Evolutionary conservation across 345 rosid species (phyloP).

Genomic region (Adansonia digitata): DNA sequence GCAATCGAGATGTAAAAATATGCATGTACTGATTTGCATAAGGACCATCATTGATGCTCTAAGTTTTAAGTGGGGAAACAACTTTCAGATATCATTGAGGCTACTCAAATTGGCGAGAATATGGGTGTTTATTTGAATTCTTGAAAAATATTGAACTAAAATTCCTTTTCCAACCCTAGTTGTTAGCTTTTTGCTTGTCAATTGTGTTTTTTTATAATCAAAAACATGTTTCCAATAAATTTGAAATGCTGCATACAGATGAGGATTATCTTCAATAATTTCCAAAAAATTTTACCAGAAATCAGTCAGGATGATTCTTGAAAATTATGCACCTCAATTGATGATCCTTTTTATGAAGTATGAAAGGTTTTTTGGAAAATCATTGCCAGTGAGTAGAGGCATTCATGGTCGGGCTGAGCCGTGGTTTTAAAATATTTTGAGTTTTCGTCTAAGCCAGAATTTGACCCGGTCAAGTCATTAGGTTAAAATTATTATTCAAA

Average conservation of each 20-base stretch:
- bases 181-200: not conserved
- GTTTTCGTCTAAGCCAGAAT: no score
- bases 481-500: no score
- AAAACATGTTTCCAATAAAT: not conserved
- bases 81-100: no score
- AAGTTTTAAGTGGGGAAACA: no score
- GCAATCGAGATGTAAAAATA: no score
- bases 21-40: no score
- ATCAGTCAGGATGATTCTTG: slow-evolving; percentile 40
- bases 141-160: not conserved
- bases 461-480: no score
- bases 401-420: no score
- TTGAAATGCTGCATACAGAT: slow-evolving; percentile 43
- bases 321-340: slow-evolving; percentile 46
- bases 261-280: slow-evolving; percentile 56
- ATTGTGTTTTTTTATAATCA: not conserved
- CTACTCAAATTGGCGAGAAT: slow-evolving; percentile 51
- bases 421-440: no score
- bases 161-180: not conserved
- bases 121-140: not conserved
- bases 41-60: no score
- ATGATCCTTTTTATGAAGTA: slow-evolving; percentile 67
- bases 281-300: slow-evolving; percentile 36
- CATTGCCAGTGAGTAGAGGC: slow-evolving; percentile 43
- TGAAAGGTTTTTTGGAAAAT: slow-evolving; percentile 75